phyloP scores from a whole-genome alignment of 345 rosid genomes.

The Trapa bicornis region DNA sequence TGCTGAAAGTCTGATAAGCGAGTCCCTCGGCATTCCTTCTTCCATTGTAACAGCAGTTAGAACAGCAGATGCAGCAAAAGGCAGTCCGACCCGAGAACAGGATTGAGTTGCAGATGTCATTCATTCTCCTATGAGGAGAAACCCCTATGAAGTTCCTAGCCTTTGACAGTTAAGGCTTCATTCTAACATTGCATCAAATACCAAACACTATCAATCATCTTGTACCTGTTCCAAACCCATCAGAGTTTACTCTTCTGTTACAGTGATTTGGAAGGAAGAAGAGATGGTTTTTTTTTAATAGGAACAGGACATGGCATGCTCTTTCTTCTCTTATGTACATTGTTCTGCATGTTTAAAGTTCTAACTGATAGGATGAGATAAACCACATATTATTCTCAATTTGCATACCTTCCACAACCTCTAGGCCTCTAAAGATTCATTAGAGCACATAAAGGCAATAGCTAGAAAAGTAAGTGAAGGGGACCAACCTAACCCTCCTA shows the following conservation, averaged over 20 bases:
- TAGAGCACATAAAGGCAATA: too few relatives aligned
- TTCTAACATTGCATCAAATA: background rate
- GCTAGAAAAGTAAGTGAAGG: too few relatives aligned
- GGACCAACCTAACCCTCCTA: too few relatives aligned
- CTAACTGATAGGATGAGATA: background rate
- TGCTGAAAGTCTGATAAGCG: too few relatives aligned
- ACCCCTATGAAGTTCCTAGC: background rate
- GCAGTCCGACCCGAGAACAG: constrained; percentile 53
- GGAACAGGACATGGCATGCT: background rate
- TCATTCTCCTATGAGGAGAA: background rate
- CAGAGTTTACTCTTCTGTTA: background rate
- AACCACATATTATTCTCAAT: background rate
- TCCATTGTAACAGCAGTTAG: constrained; percentile 12
- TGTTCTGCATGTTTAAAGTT: background rate
- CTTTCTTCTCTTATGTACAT: background rate
- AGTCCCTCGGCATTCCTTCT: too few relatives aligned
- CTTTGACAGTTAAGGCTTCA: background rate
- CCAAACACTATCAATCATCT: background rate
- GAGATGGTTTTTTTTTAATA: background rate
- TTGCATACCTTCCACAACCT: background rate
- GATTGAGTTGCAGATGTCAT: constrained; percentile 67
- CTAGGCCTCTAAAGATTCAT: too few relatives aligned
- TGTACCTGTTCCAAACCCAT: too few relatives aligned
- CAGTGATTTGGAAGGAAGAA: background rate
- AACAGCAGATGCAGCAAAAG: constrained; percentile 46